A percentile compares a stretch with the other conserved stretches of the same genome.
Conservation (phyloP, 148 eudicot genomes). For the Rheum nobile region DNA sequence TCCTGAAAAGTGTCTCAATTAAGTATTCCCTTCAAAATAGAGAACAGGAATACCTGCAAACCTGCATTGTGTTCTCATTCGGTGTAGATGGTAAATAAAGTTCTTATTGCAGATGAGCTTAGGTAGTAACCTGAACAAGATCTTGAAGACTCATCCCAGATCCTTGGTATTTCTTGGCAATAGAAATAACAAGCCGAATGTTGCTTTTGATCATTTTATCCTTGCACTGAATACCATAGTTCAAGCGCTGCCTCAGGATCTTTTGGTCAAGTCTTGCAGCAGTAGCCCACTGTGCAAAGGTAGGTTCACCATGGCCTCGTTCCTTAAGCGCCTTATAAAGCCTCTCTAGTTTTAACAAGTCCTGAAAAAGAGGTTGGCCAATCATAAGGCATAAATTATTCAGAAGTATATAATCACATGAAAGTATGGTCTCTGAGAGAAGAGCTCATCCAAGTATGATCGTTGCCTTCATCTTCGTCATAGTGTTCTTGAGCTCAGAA, state of each 20-base stretch:
- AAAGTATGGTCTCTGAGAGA: neutral
- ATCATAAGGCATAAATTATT: neutral
- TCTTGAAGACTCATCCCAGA: conserved; percentile 82
- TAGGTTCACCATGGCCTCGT: conserved; percentile 49
- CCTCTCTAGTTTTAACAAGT: conserved; percentile 64
- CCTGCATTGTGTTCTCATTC: neutral
- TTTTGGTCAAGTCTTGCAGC: conserved; percentile 73
- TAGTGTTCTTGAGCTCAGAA: no score
- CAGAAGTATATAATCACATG: neutral
- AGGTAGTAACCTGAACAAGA: conserved; percentile 73
- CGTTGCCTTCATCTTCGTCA: neutral
- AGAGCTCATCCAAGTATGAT: neutral
- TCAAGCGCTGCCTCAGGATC: conserved; percentile 62
- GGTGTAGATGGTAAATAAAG: neutral
- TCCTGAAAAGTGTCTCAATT: conserved; percentile 35
- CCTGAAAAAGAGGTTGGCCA: conserved; percentile 28
- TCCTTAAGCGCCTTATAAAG: conserved; percentile 39
- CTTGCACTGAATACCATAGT: conserved; percentile 61
- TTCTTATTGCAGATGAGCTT: neutral
- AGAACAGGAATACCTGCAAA: neutral
- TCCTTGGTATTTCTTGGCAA: conserved; percentile 84
- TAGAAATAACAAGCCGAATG: conserved; percentile 84
- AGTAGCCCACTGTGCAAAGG: conserved; percentile 75
- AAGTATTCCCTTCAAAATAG: neutral
- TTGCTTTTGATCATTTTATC: conserved; percentile 93